Evolutionary conservation across 176 grass and related monocot genomes (phyloP), one percentile per base, ranked within the genome.

Genomic region (Dendrocalamus sinicus): DNA sequence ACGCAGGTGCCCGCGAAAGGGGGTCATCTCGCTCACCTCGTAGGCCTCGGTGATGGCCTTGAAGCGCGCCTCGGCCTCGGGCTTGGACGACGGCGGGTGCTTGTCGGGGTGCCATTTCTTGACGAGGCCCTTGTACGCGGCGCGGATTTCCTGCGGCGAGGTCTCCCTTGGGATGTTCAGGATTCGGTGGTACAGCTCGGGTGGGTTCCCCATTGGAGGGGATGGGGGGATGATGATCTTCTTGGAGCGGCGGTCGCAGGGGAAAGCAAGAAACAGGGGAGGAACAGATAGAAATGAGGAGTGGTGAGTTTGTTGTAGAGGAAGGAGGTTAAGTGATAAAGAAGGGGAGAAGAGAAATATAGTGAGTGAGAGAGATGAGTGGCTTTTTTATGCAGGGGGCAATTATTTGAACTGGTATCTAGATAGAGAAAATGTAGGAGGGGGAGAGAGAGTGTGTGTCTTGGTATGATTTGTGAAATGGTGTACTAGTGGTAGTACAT

Each of bases 71-170:
- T 98, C 96, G 24, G 93, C 96, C 81, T 98, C 91, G 73, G 88
- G 80, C 86, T 90, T 93, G 81, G 96, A 92, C n/a, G 96, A 92
- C 61, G 93, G 80, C 65, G 96, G 93, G 86, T 98, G 96, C 78
- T 95, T 98, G 89, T 98, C 96, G 17, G 96, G 96, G 90, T 98
- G 96, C 96, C 96, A 98, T 91, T 98, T 39, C 81, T 72, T 95
- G 81, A 74, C 93, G 70, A 98, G 89, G 58, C 63, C 84, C 78
- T 84, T 89, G 92, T 95, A 95, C 3, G 96, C 96, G 50, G 85
- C 79, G 76, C 96, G 91, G 83, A 98, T 93, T 83, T 95, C 96
- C 77, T 92, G 90, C 19, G 86, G 81, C 39, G 89, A 91, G 72
- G 93, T 95, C 55, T 89, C 84, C 54, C 58, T 91, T 48, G 91